These are phyloP conservation scores for Acrodontium crateriforme DNA, from an alignment of 2,329 filamentous ascomycete species.

Conservation along the genomic window DNA sequence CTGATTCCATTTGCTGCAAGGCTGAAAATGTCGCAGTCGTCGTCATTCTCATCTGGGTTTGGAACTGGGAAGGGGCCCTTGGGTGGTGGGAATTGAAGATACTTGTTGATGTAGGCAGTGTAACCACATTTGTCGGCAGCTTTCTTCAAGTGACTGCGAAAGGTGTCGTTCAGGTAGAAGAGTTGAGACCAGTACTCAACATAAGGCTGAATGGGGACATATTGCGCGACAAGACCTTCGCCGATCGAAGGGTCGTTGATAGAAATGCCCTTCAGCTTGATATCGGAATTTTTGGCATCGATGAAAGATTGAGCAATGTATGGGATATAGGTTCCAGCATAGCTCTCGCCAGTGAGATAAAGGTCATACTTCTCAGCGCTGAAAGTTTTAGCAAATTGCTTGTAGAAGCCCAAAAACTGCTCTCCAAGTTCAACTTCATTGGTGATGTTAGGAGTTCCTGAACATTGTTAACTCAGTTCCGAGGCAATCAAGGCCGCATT, in stretches of 20 bases:
- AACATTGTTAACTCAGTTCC: no score
- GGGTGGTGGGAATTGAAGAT: conserved; percentile 25
- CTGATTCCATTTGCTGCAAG: conserved; percentile 16
- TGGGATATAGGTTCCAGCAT: conserved; percentile 19
- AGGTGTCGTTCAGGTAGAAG: conserved; percentile 30
- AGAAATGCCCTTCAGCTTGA: conserved; percentile 20
- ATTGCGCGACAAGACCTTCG: no score
- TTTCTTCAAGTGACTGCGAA: conserved; percentile 23
- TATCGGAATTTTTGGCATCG: conserved; percentile 14
- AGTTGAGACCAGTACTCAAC: no score
- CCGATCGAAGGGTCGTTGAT: conserved; percentile 31
- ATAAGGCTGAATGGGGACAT: conserved; percentile 33
- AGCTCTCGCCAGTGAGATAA: conserved; percentile 20
- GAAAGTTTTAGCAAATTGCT: conserved; percentile 39
- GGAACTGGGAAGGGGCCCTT: no score
- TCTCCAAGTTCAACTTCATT: conserved; percentile 27
- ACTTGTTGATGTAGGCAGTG: conserved; percentile 35
- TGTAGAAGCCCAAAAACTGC: conserved; percentile 32
- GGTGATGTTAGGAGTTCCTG: conserved; percentile 16
- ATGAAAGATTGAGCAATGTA: conserved; percentile 22
- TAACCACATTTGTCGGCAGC: conserved; percentile 24
- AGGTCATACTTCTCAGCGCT: conserved; percentile 37
- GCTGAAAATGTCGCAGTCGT: conserved; percentile 19
- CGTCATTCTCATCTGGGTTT: conserved; percentile 12
- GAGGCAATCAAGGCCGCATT: no score